Conservation (phyloP, 1,284 basidiomycete species). For the Pseudozyma sp. region DNA sequence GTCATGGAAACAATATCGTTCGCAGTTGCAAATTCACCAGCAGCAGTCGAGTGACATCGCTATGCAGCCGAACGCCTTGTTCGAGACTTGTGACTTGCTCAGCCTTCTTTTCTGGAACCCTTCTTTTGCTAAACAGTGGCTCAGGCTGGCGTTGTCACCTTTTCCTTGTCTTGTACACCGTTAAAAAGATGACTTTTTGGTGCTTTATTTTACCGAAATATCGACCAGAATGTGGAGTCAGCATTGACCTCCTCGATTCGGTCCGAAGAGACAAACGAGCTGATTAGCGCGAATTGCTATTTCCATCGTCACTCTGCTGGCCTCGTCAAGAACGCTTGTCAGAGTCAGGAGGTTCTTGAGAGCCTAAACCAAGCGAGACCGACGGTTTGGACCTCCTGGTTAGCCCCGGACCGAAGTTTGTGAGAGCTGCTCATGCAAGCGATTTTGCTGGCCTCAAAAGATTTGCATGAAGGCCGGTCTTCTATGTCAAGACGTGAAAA, state of each 20-base stretch:
- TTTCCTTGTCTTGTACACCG: too few relatives aligned
- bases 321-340: too few relatives aligned
- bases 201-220: background rate
- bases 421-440: background rate
- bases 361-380: too few relatives aligned
- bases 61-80: constrained; percentile 16
- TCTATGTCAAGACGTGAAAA: background rate
- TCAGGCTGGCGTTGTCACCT: background rate
- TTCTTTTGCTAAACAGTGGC: background rate
- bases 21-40: background rate
- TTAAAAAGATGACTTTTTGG: background rate
- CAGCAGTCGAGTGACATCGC: constrained; percentile 26
- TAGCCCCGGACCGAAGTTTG: background rate
- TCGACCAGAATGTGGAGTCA: constrained; percentile 11
- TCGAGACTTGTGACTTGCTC: background rate
- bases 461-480: background rate
- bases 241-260: background rate
- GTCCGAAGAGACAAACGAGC: background rate
- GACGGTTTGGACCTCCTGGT: too few relatives aligned
- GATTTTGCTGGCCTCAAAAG: background rate
- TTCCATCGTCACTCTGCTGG: too few relatives aligned
- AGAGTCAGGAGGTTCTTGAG: too few relatives aligned
- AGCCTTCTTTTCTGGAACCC: background rate
- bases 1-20: background rate
- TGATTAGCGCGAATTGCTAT: too few relatives aligned